Evolutionary conservation across 257 asterid species (phyloP), one percentile per base, ranked within the genome.

Genomic region (Thymus mandschuricus): DNA sequence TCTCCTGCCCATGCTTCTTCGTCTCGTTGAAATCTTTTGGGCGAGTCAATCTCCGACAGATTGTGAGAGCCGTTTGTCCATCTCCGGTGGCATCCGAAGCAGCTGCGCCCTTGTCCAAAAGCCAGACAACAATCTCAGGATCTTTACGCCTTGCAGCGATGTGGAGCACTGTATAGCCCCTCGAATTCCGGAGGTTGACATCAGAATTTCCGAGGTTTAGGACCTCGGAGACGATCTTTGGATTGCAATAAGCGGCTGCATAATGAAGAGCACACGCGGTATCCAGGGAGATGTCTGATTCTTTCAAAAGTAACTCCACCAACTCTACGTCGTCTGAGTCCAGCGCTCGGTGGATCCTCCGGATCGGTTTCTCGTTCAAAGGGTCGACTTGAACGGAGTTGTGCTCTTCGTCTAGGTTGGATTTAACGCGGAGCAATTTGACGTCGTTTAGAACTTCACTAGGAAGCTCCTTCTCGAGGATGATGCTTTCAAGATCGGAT

Each of bases 61-160:
- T 88, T 0, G 91, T 84, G 71, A 85, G 82, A 3, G 97, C 91
- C 0, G 90, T 89, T 56, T 73, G 86, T 30, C 96, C 97, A 5
- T 93, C 87, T 33, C 48, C n/a, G 1, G 98, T 84, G 15, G 81
- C 59, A 34, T 87, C 92, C 1, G 81, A 86, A 13, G 89, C 89
- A 0, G 78, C 76, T 0, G 98, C 94, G 55, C 95, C 94, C 45
- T 81, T 73, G 68, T 54, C 66, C 57, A 93, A 74, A 59, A 93
- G 78, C 51, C 83, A 82, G 2, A 90, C 79, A 27, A 93, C 69
- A 10, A 93, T 63, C 0, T 80, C 79, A 0, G 89, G 90, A 57
- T 93, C 96, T 90, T 86, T 90, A 6, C 97, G 89, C 77, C 96
- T 81, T 3, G 97, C 97, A 1, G 98, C 97, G n/a, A 93, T 73